Evolutionary conservation across 306 rosid species (phyloP).

Genomic region (Lotus japonicus): DNA sequence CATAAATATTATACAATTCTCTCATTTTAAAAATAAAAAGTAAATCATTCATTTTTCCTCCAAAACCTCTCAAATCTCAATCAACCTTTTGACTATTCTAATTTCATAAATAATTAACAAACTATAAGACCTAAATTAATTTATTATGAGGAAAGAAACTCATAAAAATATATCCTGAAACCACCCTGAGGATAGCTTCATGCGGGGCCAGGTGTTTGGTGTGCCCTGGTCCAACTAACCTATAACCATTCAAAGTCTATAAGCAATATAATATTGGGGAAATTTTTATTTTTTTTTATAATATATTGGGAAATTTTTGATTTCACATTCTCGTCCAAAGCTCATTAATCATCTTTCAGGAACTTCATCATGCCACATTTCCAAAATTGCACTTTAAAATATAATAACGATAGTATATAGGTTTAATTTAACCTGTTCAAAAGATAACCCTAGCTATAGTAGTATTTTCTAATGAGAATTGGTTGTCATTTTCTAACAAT

Average conservation of each 20-base stretch:
- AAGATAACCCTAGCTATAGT: not conserved
- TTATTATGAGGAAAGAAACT: no score
- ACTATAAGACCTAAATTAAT: not conserved
- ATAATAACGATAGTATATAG: not conserved
- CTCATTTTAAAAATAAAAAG: no score
- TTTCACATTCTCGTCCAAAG: constrained; percentile 19
- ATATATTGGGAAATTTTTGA: not conserved
- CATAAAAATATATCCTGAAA: not conserved
- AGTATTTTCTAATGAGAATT: not conserved
- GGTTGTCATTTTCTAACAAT: not conserved
- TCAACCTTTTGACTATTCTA: no score
- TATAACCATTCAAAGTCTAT: constrained; percentile 28
- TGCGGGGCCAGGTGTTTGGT: constrained; percentile 19
- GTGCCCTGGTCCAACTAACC: constrained; percentile 13
- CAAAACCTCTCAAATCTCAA: no score
- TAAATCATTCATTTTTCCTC: no score
- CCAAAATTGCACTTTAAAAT: constrained; percentile 16
- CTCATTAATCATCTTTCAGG: constrained; percentile 5
- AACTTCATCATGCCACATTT: constrained; percentile 21
- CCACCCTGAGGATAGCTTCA: not conserved
- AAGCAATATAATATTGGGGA: constrained; percentile 3
- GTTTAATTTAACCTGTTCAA: not conserved
- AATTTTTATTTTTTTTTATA: constrained; percentile 11
- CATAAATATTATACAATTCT: no score
- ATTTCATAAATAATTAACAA: no score